A percentile compares a stretch with the other conserved stretches of the same genome.
Evolutionary conservation across 2,329 filamentous ascomycete species (phyloP).

Genomic region (Fusarium austroafricanum): DNA sequence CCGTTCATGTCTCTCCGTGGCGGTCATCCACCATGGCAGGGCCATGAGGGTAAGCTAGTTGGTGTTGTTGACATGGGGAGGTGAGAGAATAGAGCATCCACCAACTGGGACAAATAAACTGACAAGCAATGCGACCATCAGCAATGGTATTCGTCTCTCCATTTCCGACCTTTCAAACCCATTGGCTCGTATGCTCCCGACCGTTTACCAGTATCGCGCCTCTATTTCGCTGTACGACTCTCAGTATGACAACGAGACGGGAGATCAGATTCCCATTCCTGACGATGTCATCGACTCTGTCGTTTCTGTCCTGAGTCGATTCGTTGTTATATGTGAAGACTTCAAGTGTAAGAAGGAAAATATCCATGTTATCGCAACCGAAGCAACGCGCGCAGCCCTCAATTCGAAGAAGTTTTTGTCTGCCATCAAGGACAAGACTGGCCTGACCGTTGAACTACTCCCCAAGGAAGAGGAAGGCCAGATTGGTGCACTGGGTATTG

Average conservation of each 20-base stretch:
- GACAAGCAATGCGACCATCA: slow-evolving; percentile 39
- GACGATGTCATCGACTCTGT: slow-evolving; percentile 45
- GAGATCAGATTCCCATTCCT: slow-evolving; percentile 49
- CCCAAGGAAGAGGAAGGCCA: slow-evolving; percentile 74
- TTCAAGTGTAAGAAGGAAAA: slow-evolving; percentile 42
- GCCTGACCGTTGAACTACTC: slow-evolving; percentile 70
- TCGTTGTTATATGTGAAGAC: slow-evolving; percentile 47
- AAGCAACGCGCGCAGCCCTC: slow-evolving; percentile 48
- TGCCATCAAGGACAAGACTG: slow-evolving; percentile 64
- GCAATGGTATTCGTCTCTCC: slow-evolving; percentile 80
- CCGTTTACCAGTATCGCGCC: slow-evolving; percentile 49
- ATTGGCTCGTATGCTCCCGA: slow-evolving; percentile 70
- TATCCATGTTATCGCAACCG: slow-evolving; percentile 50
- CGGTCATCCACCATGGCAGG: slow-evolving; percentile 47
- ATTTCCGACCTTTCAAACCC: slow-evolving; percentile 60
- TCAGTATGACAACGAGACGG: slow-evolving; percentile 48
- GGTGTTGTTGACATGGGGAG: slow-evolving; percentile 56
- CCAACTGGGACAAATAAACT: not conserved
- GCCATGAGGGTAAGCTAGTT: slow-evolving; percentile 46
- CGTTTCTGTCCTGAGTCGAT: slow-evolving; percentile 45
- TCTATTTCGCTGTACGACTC: slow-evolving; percentile 50
- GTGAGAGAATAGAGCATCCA: slow-evolving; percentile 21
- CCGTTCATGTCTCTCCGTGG: slow-evolving; percentile 8
- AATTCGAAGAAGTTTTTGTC: slow-evolving; percentile 47
- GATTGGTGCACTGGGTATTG: slow-evolving; percentile 74